These are phyloP conservation scores for Cystoderma amianthinum DNA, from an alignment of 768 basidiomycete genomes.

Conservation along the genomic window DNA sequence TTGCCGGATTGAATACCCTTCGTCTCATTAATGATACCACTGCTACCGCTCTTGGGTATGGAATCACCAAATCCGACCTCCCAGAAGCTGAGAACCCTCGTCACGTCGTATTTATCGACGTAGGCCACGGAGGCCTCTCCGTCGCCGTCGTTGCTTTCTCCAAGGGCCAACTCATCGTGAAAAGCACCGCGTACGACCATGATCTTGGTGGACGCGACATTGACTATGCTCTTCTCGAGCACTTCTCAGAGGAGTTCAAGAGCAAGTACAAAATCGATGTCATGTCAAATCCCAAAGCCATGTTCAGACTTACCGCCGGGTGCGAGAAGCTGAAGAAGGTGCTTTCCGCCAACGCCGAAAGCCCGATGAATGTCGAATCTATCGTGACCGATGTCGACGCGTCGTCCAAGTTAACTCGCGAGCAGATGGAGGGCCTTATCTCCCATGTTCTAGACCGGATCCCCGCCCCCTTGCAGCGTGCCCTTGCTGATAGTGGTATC, in stretches of 20 bases:
- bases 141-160: conserved; percentile 87
- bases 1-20: conserved; percentile 86
- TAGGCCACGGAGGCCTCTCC: conserved; percentile 89
- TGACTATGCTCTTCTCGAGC: conserved; percentile 82
- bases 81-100: conserved; percentile 77
- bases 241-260: conserved; percentile 92
- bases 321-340: conserved; percentile 97
- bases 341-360: conserved; percentile 87
- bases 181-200: conserved; percentile 84
- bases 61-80: conserved; percentile 97
- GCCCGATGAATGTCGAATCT: conserved; percentile 88
- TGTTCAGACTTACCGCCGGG: conserved; percentile 81
- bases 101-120: conserved; percentile 90
- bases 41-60: conserved; percentile 93
- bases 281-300: conserved; percentile 82
- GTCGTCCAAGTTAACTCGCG: conserved; percentile 76
- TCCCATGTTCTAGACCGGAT: conserved; percentile 72
- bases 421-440: conserved; percentile 77
- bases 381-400: conserved; percentile 97
- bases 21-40: conserved; percentile 97
- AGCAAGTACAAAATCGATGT: conserved; percentile 98
- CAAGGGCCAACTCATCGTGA: conserved; percentile 87
- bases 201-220: conserved; percentile 96
- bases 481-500: conserved; percentile 75
- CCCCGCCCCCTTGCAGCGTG: conserved; percentile 65